These are phyloP conservation scores for Fraxinus angustifolia DNA, from an alignment of 305 asterid genomes.

Conservation along the genomic window DNA sequence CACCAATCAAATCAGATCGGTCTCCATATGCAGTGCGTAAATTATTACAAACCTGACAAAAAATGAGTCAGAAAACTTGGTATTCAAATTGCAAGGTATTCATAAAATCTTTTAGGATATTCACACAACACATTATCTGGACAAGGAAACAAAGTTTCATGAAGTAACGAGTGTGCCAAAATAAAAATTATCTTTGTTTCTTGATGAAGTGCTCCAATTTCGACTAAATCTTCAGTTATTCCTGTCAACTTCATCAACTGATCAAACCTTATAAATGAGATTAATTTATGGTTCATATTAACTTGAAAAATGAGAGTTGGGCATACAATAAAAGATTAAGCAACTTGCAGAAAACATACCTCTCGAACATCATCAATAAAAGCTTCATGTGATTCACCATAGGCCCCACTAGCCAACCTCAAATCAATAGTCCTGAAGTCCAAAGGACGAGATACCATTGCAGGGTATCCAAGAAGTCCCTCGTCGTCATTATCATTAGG, in stretches of 20 bases:
- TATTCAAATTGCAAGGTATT: neutral
- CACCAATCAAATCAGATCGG: conserved; percentile 53
- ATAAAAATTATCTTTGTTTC: neutral
- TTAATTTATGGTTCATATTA: neutral
- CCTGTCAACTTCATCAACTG: neutral
- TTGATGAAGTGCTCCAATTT: neutral
- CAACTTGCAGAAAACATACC: conserved; percentile 40
- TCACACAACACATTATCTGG: neutral
- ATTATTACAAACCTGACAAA: conserved; percentile 68
- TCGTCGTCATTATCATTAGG: conserved; percentile 77
- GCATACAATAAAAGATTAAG: conserved; percentile 11
- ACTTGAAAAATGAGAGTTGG: conserved; percentile 1
- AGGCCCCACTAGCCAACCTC: conserved; percentile 87
- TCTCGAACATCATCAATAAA: conserved; percentile 91
- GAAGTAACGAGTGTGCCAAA: neutral
- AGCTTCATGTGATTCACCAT: conserved; percentile 86
- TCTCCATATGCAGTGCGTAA: conserved; percentile 62
- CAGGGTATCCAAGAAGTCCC: conserved; percentile 87
- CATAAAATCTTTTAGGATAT: neutral
- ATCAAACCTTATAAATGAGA: conserved; percentile 1
- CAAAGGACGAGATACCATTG: conserved; percentile 91
- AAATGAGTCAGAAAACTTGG: conserved; percentile 20
- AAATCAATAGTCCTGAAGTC: conserved; percentile 92
- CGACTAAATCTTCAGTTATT: neutral
- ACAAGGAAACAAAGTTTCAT: neutral